Evolutionary conservation across 192 early-diverging fungal species (phyloP).

Genomic region (Podila minutissima): DNA sequence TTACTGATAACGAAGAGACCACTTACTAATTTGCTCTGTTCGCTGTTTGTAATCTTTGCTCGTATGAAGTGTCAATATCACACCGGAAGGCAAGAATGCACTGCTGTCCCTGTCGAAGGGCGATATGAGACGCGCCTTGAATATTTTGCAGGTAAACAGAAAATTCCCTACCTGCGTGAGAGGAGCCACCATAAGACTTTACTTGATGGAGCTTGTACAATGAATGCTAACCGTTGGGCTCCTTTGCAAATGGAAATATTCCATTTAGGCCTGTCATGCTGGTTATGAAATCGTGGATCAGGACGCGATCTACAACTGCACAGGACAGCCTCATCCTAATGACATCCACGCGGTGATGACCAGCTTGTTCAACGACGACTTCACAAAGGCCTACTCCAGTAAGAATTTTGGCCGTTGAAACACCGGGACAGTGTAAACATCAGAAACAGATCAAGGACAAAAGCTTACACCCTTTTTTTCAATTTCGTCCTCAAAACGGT

Average conservation of each 20-base stretch:
- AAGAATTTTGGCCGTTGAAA: conserved; percentile 9
- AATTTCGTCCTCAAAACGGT: background rate
- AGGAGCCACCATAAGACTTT: too few relatives aligned
- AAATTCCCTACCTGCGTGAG: too few relatives aligned
- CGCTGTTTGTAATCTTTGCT: background rate
- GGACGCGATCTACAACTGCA: conserved; percentile 90
- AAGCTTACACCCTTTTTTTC: background rate
- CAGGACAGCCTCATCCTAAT: conserved; percentile 87
- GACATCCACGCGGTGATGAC: conserved; percentile 83
- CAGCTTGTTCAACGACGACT: conserved; percentile 90
- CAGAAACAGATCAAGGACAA: background rate
- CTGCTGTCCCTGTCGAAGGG: conserved; percentile 87
- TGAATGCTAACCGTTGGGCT: too few relatives aligned
- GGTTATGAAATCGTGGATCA: conserved; percentile 82
- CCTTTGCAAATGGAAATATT: too few relatives aligned
- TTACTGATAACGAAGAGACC: too few relatives aligned
- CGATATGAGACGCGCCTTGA: conserved; percentile 98
- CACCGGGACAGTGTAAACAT: background rate
- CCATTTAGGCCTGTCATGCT: conserved; percentile 79
- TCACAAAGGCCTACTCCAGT: conserved; percentile 77
- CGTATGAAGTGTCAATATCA: conserved; percentile 74
- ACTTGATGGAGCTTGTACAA: too few relatives aligned
- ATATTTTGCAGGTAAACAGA: conserved; percentile 83
- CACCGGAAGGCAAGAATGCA: conserved; percentile 80
- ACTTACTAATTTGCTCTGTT: background rate